Evolutionary conservation across 1,139 yeast species (phyloP).

Genomic region (Kurtzmaniella quercitrusa): DNA sequence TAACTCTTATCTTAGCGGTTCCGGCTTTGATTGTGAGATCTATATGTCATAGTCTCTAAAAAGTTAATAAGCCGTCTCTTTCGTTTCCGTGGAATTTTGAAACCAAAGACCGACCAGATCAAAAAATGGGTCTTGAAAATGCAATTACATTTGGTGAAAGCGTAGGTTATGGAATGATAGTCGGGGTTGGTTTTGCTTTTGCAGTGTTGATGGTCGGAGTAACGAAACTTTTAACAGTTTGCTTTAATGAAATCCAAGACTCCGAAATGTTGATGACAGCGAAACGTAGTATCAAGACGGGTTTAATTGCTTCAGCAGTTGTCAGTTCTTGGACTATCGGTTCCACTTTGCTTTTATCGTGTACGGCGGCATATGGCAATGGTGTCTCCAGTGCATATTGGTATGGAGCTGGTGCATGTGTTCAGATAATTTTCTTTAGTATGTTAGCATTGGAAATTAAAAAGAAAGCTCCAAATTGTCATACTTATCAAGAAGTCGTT

Average conservation of each 20-base stretch:
- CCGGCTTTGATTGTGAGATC: background rate
- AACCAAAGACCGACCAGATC: too few species aligned
- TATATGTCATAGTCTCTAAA: background rate
- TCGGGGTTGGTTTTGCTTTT: conserved; percentile 39
- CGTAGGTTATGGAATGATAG: conserved; percentile 37
- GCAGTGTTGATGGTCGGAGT: conserved; percentile 34
- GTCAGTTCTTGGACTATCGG: conserved; percentile 43
- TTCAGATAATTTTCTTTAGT: conserved; percentile 69
- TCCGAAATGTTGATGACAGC: conserved; percentile 41
- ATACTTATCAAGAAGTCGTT: conserved; percentile 70
- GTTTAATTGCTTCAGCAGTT: conserved; percentile 34
- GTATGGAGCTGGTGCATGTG: conserved; percentile 76
- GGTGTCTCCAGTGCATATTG: conserved; percentile 56
- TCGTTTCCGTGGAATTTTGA: too few species aligned
- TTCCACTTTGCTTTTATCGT: conserved; percentile 32
- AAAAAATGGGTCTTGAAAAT: background rate
- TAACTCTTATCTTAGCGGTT: background rate
- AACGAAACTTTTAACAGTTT: conserved; percentile 25
- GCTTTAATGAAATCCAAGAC: conserved; percentile 31
- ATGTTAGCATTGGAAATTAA: conserved; percentile 73
- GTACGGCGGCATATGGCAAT: conserved; percentile 27
- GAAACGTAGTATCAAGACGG: conserved; percentile 32
- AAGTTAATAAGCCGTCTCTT: background rate
- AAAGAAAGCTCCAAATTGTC: conserved; percentile 70
- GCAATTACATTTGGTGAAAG: conserved; percentile 12